Percentiles rank a stretch among this genome's conserved stretches.
phyloP scores from a whole-genome alignment of 2,329 filamentous ascomycete species.

The Byssochlamys sp. region DNA sequence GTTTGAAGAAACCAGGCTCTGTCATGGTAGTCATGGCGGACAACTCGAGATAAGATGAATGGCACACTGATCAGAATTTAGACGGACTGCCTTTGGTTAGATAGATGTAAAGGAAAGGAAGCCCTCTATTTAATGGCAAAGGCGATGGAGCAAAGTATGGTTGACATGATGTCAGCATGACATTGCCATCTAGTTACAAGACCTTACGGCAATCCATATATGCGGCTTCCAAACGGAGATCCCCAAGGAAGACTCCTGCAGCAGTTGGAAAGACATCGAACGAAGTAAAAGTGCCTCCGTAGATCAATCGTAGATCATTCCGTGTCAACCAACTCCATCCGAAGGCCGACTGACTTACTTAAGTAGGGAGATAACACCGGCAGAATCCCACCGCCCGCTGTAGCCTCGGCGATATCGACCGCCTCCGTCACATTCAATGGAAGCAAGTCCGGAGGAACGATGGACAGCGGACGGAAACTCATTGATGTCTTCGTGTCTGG shows the following conservation, averaged over 20 bases:
- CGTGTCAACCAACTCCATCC: background rate
- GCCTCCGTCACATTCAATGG: background rate
- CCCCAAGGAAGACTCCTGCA: background rate
- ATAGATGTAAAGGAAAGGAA: background rate
- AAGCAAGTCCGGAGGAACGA: background rate
- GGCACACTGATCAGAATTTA: background rate
- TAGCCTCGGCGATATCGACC: constrained; percentile 1
- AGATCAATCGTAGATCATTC: background rate
- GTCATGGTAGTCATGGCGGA: background rate
- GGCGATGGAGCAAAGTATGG: background rate
- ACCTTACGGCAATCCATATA: background rate
- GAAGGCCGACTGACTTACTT: background rate
- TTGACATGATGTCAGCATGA: background rate
- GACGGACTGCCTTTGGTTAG: background rate
- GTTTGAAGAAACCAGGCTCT: background rate
- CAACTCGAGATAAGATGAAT: background rate
- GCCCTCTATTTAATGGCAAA: background rate
- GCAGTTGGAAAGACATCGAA: background rate
- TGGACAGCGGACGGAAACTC: background rate
- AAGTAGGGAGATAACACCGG: background rate
- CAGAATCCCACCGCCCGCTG: background rate
- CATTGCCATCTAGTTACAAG: background rate
- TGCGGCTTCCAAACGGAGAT: background rate
- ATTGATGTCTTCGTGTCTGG: background rate
- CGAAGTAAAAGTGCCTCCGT: background rate